Evolutionary conservation across 768 basidiomycete species (phyloP).

Genomic region (Suillus bovinus): DNA sequence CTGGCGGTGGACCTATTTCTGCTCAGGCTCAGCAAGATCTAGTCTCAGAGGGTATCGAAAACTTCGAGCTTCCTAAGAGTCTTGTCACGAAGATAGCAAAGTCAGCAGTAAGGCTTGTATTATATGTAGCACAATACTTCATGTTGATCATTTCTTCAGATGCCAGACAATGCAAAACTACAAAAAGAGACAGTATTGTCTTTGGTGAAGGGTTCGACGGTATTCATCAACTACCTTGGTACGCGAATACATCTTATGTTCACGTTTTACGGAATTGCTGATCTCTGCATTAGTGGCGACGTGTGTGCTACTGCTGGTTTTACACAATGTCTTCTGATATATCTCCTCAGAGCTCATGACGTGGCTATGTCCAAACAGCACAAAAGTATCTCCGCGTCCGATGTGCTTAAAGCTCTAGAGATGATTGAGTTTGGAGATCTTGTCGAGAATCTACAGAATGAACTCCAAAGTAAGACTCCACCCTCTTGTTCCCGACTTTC

Average conservation of each 20-base stretch:
- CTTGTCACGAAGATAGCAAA: slow-evolving; percentile 85
- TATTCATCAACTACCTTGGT: slow-evolving; percentile 96
- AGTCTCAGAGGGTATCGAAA: slow-evolving; percentile 83
- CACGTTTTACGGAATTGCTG: slow-evolving; percentile 3
- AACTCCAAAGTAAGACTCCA: slow-evolving; percentile 57
- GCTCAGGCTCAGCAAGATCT: slow-evolving; percentile 81
- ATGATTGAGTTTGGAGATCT: slow-evolving; percentile 75
- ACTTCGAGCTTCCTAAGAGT: slow-evolving; percentile 84
- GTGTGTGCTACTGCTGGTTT: slow-evolving; percentile 30
- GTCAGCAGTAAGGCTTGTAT: slow-evolving; percentile 56
- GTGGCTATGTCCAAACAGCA: slow-evolving; percentile 82
- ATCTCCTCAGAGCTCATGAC: slow-evolving; percentile 71
- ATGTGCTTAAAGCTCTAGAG: slow-evolving; percentile 87
- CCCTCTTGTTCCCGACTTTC: neutral
- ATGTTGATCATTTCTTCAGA: slow-evolving; percentile 40
- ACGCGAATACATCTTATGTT: slow-evolving; percentile 22
- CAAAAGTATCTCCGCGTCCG: slow-evolving; percentile 87
- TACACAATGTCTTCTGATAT: neutral
- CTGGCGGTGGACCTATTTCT: slow-evolving; percentile 50
- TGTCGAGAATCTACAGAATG: slow-evolving; percentile 58
- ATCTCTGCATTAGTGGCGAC: slow-evolving; percentile 41
- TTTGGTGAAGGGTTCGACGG: slow-evolving; percentile 84
- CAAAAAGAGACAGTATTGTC: slow-evolving; percentile 89
- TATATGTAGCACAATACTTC: neutral
- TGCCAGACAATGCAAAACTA: slow-evolving; percentile 83